Percentiles rank a stretch among this genome's conserved stretches.
These are phyloP conservation scores for Lentithecium fluviatile DNA, from an alignment of 495 filamentous ascomycete species.

Conservation along the genomic window DNA sequence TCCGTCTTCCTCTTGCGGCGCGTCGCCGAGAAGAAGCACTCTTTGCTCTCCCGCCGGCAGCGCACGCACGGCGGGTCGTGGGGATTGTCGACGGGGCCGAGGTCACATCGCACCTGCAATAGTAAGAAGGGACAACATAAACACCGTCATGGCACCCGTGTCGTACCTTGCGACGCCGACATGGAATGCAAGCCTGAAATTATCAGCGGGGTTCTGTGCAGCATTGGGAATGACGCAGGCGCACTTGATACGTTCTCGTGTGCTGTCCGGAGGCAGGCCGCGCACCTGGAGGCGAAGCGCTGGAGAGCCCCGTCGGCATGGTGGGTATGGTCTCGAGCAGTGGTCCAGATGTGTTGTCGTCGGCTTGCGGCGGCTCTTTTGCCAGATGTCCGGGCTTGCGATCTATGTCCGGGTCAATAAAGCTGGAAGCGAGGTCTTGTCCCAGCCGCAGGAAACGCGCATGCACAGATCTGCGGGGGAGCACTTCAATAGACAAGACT, in stretches of 20 bases:
- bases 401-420: not conserved
- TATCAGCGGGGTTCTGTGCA: too few relatives aligned
- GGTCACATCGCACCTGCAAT: slow-evolving; percentile 64
- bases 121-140: too few relatives aligned
- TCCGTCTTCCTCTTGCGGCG: slow-evolving; percentile 84
- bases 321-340: slow-evolving; percentile 21
- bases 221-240: too few relatives aligned
- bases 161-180: slow-evolving; percentile 77
- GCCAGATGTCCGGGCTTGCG: slow-evolving; percentile 6
- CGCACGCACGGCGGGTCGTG: slow-evolving; percentile 91
- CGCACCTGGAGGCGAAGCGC: slow-evolving; percentile 27
- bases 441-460: too few relatives aligned
- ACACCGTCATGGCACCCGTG: too few relatives aligned
- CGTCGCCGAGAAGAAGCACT: slow-evolving; percentile 97
- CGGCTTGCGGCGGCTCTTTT: slow-evolving; percentile 33
- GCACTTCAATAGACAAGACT: too few relatives aligned
- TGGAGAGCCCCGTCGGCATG: slow-evolving; percentile 21
- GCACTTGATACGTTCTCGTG: slow-evolving; percentile 30
- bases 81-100: slow-evolving; percentile 91
- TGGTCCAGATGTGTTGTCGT: slow-evolving; percentile 3
- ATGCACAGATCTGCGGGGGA: too few relatives aligned
- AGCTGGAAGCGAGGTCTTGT: too few relatives aligned
- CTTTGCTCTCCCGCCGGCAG: slow-evolving; percentile 87
- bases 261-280: slow-evolving; percentile 9
- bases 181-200: slow-evolving; percentile 68